Base-by-base conservation (phyloP, 2,329 filamentous ascomycete genomes). In the Emergomyces africanus region DNA sequence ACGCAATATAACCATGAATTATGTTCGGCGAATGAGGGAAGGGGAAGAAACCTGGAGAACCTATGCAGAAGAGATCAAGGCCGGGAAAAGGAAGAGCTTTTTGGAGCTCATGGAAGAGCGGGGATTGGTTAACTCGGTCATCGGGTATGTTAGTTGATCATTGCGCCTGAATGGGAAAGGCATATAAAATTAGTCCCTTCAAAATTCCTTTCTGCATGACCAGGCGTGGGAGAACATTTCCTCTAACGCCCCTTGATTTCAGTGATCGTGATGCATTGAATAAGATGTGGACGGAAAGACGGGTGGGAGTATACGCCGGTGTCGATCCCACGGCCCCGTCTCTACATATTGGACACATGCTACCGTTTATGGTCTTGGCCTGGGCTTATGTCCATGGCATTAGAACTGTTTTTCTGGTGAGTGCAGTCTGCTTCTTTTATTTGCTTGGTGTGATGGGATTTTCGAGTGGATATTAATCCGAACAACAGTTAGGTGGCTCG, bases 241-340 rank as follows among this genome's bases (percentile, higher is more conserved):
- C n/a, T 10, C 33, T 54, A 54, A 54, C 33, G 10, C 20, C 3
- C 14, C 18, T 25, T 15, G 30, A 54, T 12, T 54, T n/a, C 57
- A 77, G 76, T 25, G 71, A 75, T 58, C 71, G 74, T 49, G 71
- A 77, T 39, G 65, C 74, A 23, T 64, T 79, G 49, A 70, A 79
- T 58, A 67, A 67, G 39, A 57, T 79, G 10, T 71, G 79, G 51
- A 77, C 72, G 5, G 68, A 77, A 59, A 77, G 76, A 61, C 67
- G 77, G 60, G 69, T 73, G 20, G 77, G 77, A 14, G 68, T 77
- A 30, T 79, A 79, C 62, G 74, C 71, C 30, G 77, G 77, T 60
- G 69, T 79, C 25, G 77, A 79, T 61, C 77, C 77, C 44, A 79
- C 77, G 3, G 77, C 75, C 12, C 74, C 76, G 1, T 79, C 77